Conservation (phyloP, 2,329 filamentous ascomycete genomes). For the Cladosporium sp. region DNA sequence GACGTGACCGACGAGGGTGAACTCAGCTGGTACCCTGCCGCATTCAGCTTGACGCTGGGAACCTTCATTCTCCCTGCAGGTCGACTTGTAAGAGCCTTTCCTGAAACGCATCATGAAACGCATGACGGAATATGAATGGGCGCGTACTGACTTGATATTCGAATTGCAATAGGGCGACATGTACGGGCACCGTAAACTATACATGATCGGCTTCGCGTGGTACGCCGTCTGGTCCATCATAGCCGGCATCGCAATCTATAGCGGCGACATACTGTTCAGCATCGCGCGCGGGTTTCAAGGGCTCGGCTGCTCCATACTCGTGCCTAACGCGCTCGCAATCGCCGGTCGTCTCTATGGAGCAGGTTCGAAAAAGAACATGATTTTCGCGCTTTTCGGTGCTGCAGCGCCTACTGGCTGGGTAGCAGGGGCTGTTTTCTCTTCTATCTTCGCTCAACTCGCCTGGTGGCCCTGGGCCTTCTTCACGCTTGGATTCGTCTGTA, state of each 20-base stretch:
- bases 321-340: slow-evolving; percentile 36
- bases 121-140: too few relatives aligned
- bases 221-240: slow-evolving; percentile 33
- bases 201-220: slow-evolving; percentile 37
- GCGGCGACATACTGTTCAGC: slow-evolving; percentile 33
- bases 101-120: neutral
- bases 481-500: slow-evolving; percentile 21
- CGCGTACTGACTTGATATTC: neutral
- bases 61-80: slow-evolving; percentile 43
- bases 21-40: slow-evolving; percentile 41
- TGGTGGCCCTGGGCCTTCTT: slow-evolving; percentile 35
- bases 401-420: slow-evolving; percentile 34
- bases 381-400: slow-evolving; percentile 35
- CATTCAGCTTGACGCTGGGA: slow-evolving; percentile 39
- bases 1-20: slow-evolving; percentile 37
- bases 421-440: slow-evolving; percentile 30
- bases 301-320: slow-evolving; percentile 33
- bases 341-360: slow-evolving; percentile 31
- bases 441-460: slow-evolving; percentile 28
- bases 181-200: slow-evolving; percentile 40
- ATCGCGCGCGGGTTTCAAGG: slow-evolving; percentile 38
- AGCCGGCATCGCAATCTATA: slow-evolving; percentile 36
- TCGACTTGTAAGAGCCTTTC: slow-evolving; percentile 23
- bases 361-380: slow-evolving; percentile 35
- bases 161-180: slow-evolving; percentile 31